phyloP scores from a whole-genome alignment of 1,139 yeast genomes.

The Taphrina flavorubra region DNA sequence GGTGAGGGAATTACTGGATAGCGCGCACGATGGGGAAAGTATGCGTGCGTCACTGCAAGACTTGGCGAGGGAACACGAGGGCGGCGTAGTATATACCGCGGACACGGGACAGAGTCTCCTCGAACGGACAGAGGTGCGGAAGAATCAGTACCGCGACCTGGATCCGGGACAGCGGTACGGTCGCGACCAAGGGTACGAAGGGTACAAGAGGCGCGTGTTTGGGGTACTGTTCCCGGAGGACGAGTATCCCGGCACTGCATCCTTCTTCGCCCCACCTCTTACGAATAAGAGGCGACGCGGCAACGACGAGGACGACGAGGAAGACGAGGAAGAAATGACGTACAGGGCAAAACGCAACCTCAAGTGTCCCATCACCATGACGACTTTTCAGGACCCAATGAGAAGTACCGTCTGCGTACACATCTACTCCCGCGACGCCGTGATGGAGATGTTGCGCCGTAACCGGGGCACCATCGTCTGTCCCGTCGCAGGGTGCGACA shows the following conservation, averaged over 20 bases:
- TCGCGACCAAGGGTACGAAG: not conserved
- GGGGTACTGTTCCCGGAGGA: conserved; percentile 43
- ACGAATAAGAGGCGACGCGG: not conserved
- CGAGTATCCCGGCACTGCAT: conserved; percentile 42
- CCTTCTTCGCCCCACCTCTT: conserved; percentile 33
- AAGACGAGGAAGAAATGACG: conserved; percentile 46
- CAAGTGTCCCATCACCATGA: conserved; percentile 46
- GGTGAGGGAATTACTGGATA: conserved; percentile 13
- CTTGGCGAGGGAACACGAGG: not conserved
- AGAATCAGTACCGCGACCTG: conserved; percentile 10
- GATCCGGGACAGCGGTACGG: conserved; percentile 29
- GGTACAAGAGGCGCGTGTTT: conserved; percentile 42
- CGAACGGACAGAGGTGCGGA: conserved; percentile 18
- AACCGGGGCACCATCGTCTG: conserved; percentile 15
- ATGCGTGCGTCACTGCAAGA: not conserved
- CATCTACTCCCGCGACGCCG: conserved; percentile 45
- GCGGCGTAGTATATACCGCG: not conserved
- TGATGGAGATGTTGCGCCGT: conserved; percentile 36
- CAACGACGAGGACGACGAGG: conserved; percentile 17
- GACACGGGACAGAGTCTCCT: conserved; percentile 15
- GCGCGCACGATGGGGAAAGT: not conserved
- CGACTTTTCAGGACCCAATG: conserved; percentile 45
- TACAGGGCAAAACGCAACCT: conserved; percentile 41
- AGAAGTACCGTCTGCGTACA: conserved; percentile 46
- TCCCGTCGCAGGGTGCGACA: conserved; percentile 33